These are phyloP conservation scores for Elongisporangium senticosum DNA, from an alignment of 352 stramenopile species.

Conservation along the genomic window DNA sequence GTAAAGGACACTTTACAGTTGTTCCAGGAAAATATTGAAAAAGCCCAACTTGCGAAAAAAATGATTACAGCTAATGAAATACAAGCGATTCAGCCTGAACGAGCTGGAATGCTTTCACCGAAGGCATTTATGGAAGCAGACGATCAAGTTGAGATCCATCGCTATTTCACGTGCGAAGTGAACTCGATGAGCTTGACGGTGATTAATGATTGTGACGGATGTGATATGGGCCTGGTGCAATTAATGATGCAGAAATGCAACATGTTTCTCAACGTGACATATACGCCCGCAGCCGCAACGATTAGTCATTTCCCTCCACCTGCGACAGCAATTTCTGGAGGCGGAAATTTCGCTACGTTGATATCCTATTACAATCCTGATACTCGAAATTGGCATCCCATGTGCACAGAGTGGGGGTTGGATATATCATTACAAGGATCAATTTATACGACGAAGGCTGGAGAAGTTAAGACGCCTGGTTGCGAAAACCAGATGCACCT, in stretches of 20 bases:
- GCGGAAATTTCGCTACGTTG: conserved; percentile 51
- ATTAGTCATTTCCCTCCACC: conserved; percentile 15
- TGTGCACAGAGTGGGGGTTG: conserved; percentile 74
- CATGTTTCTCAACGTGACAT: conserved; percentile 71
- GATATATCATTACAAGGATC: conserved; percentile 62
- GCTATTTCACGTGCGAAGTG: conserved; percentile 74
- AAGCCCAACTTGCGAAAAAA: background rate
- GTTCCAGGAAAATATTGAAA: conserved; percentile 17
- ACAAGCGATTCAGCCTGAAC: background rate
- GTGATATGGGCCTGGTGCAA: conserved; percentile 81
- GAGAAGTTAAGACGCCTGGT: conserved; percentile 8
- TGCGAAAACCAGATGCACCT: conserved; percentile 64
- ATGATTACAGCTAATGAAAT: background rate
- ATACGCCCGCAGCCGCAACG: conserved; percentile 14
- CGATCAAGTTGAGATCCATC: conserved; percentile 45
- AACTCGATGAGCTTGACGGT: conserved; percentile 61
- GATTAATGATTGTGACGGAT: conserved; percentile 84
- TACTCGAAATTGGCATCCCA: conserved; percentile 73
- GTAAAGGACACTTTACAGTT: conserved; percentile 40
- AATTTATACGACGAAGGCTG: conserved; percentile 11
- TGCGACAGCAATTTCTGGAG: conserved; percentile 56
- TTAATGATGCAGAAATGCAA: conserved; percentile 66
- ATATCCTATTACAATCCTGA: conserved; percentile 83
- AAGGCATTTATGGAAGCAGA: conserved; percentile 6
- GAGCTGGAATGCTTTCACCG: conserved; percentile 9